phyloP scores from a whole-genome alignment of 1,284 basidiomycete genomes.

The Dichomitus squalens region DNA sequence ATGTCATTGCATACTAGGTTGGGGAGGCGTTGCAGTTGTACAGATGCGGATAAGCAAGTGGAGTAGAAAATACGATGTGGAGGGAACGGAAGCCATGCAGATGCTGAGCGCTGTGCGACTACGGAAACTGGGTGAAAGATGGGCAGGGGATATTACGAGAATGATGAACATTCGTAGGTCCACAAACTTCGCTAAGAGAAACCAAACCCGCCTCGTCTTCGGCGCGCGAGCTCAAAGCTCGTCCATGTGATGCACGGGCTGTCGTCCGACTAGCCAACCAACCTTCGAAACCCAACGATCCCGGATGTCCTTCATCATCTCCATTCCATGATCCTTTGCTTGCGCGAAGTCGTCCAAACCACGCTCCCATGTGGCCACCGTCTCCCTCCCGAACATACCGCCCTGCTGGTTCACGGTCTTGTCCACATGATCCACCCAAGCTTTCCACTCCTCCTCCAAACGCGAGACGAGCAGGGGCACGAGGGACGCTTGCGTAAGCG shows the following conservation, averaged over 20 bases:
- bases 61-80: constrained; percentile 16
- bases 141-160: constrained; percentile 5
- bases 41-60: constrained; percentile 17
- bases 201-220: background rate
- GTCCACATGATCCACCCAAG: constrained; percentile 74
- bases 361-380: constrained; percentile 66
- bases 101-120: background rate
- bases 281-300: constrained; percentile 73
- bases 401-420: constrained; percentile 68
- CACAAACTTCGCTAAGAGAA: constrained; percentile 5
- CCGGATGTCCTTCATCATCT: constrained; percentile 58
- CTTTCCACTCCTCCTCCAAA: constrained; percentile 70
- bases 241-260: constrained; percentile 48
- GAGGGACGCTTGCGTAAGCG: constrained; percentile 61
- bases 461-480: constrained; percentile 60
- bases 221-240: constrained; percentile 37
- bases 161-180: constrained; percentile 14
- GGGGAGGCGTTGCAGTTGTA: constrained; percentile 16
- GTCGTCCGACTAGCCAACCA: constrained; percentile 75
- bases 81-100: background rate
- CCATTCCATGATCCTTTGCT: constrained; percentile 49
- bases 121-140: background rate
- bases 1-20: constrained; percentile 14
- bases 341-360: constrained; percentile 66
- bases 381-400: constrained; percentile 77